Base-by-base conservation (phyloP, 495 filamentous ascomycete species). In the Aspergillus biplanus region DNA sequence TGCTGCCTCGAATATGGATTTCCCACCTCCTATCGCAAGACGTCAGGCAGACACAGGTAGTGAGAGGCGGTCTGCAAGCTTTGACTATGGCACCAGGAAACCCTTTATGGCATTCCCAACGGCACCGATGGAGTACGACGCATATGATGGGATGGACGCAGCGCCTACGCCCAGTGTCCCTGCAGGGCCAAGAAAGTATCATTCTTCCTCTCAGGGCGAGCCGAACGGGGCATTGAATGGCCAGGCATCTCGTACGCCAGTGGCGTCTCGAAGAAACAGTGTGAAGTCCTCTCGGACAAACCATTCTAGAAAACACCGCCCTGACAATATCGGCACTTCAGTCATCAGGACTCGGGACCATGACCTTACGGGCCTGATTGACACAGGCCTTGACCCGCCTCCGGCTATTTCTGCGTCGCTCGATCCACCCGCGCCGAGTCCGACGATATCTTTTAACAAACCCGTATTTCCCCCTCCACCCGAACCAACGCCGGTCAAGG, bases 151-250 rank as follows among this genome's bases (percentile, higher is more conserved):
- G 59, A 85, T 89, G 72, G 92, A 97, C 68, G 91, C 93, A 61
- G 95, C 95, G 33, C 94, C 93, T 12, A 93, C 89, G 21, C 95
- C 95, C 27, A 95, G 87, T 46, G 79, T 99, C 53, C 93, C 92
- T 18, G 89, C 81, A 48, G 94, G 93, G 12, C 92, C 93, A 56
- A 84, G 91, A 31, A 78, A 77, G 56, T 58, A 69, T 21, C 64
- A 67, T 13, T 11, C 56, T 5, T 52, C 66, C 3, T 50, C 66
- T 1, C 66, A 67, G 34, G 54, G 42, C 8, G 78, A 79, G 33
- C 76, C 67, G 77, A 73, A 57, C 70, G 78, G 52, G 73, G 78
- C 56, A 63, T 77, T 65, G 67, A 82, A 61, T 73, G 77, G 65
- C 59, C 82, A 83, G 59, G 74, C 21, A 27, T 27, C 21, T 27